Base-by-base conservation (phyloP, 2,329 filamentous ascomycete genomes). In the Aspergillus cejpii region DNA sequence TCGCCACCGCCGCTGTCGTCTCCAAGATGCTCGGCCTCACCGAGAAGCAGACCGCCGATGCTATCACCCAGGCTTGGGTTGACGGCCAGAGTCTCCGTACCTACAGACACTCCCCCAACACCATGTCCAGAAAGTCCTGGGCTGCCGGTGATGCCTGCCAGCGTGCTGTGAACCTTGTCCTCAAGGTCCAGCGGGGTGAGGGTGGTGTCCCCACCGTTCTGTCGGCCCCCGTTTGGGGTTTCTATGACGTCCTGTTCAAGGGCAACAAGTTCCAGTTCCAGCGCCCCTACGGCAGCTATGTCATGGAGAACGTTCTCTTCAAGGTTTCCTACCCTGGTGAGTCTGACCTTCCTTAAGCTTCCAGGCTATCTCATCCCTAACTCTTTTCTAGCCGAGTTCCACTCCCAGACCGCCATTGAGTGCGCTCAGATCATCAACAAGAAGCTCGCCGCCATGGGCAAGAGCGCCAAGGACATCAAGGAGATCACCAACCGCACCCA, bases 271-370 rank as follows among this genome's bases (percentile, higher is more conserved):
- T 98, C 68, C 76, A 89, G 69, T 98, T 96, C 79, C 91, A 97
- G 77, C 83, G 92, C 52, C 82, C 84, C 47, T 98, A 98, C 65
- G 91, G 90, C 65, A 94, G 86, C 77, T 98, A 98, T 70, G 92
- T 98, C 56, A 98, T 98, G 92, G 92, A 98, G 81, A 98, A 97
- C 64, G 89, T 98, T 49, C 83, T 98, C 53, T 98, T 98, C 84
- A 98, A 98, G 81, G 92, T 98, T 49, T 98, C 92, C 37, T 97
- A 96, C 69, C 91, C 91, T 64, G 86, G 86, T 88, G 75, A 67
- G 78, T 63, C 28, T 40, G 46, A 41, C 39, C 37, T 2, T n/a
- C 7, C 2, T 10, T 5, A 19, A n/a, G 17, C n/a, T n/a, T n/a
- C n/a, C n/a, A n/a, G n/a, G n/a, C n/a, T n/a, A 21, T 5, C 12